Base-by-base conservation (phyloP, 495 filamentous ascomycete species). In the Penicillium paradoxum region DNA sequence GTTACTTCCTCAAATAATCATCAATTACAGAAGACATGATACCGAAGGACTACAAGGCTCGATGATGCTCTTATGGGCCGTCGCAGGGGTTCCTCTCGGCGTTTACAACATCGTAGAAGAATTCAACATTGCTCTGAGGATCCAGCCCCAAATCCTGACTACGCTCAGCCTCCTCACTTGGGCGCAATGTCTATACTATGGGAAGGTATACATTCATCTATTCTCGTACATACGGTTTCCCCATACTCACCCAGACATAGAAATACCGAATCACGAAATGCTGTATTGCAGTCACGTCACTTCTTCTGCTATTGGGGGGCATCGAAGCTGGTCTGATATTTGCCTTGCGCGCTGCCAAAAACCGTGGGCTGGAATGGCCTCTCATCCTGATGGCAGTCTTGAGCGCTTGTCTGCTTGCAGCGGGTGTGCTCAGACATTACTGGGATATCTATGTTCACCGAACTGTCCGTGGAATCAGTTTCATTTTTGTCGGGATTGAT, bases 11-110 rank as follows among this genome's bases (percentile, higher is more conserved):
- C 83, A 87, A 62, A 83, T 86, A 45, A 60, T 82, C 19, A 78
- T 84, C 56, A 87, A 87, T 60, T 81, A 83, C 54, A 74, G 76
- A 17, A 65, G 82, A 19, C 79, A 85, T 52, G 66, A 82, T 65
- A 81, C 82, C 0, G 72, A 67, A 30, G 82, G 83, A 10, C 63
- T 87, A 0, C 83, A 84, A 46, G 71, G 73, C 0, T 77, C 80
- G 4, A 85, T 87, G 82, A 85, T 86, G 82, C 69, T 85, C 15
- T 67, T 84, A 15, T 87, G 83, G 83, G 83, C 83, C 5, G 74
- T 68, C 33, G 82, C 83, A 1, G 82, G 83, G 0, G 77, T 85
- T 6, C 80, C 83, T 8, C 75, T 87, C 0, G 83, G 83, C 2
- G 81, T 83, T 5, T 86, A 84, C 61, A 86, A 85, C 55, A 82